These are phyloP conservation scores for Nakataea oryzae DNA, from an alignment of 2,329 filamentous ascomycete species.

Conservation along the genomic window DNA sequence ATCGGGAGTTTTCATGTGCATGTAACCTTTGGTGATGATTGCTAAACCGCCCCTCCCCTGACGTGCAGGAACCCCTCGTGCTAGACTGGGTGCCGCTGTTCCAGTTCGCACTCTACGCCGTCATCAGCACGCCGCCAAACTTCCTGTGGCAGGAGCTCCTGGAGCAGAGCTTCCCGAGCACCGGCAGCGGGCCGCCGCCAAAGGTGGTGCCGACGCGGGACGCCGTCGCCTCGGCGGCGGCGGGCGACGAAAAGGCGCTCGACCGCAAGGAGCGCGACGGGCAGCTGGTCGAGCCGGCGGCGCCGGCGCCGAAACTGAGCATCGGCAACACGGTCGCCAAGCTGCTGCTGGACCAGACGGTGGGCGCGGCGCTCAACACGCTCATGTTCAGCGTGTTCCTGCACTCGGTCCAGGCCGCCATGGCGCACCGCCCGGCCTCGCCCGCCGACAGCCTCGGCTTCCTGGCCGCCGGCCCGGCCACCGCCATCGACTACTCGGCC, in stretches of 20 bases:
- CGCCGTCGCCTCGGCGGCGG: conserved; percentile 27
- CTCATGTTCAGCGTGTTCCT: conserved; percentile 51
- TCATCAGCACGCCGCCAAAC: conserved; percentile 71
- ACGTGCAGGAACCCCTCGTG: conserved; percentile 40
- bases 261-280: conserved; percentile 22
- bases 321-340: conserved; percentile 57
- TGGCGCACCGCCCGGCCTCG: conserved; percentile 26
- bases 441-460: conserved; percentile 20
- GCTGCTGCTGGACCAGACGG: conserved; percentile 57
- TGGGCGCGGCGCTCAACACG: conserved; percentile 56
- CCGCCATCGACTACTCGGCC: conserved; percentile 29
- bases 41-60: no score
- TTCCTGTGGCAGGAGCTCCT: conserved; percentile 77
- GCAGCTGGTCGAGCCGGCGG: conserved; percentile 26
- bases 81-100: conserved; percentile 60
- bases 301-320: conserved; percentile 31
- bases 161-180: conserved; percentile 63
- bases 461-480: conserved; percentile 17
- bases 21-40: no score
- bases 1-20: no score
- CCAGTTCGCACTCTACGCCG: conserved; percentile 66
- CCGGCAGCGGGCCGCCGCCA: conserved; percentile 20
- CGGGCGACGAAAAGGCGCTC: conserved; percentile 28
- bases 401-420: conserved; percentile 39
- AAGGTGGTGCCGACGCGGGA: conserved; percentile 23